phyloP scores from a whole-genome alignment of 2,329 filamentous ascomycete species.

The Mycogone perniciosa region DNA sequence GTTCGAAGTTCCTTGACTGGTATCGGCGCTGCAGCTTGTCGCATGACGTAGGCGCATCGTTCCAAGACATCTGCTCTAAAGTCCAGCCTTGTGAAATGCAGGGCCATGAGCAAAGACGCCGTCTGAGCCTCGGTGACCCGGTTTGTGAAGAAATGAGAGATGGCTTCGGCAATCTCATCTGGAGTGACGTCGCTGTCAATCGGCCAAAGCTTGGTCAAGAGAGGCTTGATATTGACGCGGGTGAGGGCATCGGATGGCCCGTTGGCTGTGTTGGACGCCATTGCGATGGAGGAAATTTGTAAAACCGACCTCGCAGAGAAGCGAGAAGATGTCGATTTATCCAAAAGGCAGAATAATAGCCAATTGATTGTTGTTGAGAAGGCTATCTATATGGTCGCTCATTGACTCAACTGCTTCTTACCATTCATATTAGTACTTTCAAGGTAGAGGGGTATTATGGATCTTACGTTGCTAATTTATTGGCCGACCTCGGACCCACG shows the following conservation, averaged over 20 bases:
- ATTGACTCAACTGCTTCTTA: slow-evolving; percentile 4
- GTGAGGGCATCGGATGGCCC: slow-evolving; percentile 23
- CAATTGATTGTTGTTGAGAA: background rate
- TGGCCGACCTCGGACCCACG: slow-evolving; percentile 13
- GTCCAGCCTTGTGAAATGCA: slow-evolving; percentile 88
- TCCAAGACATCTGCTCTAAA: slow-evolving; percentile 78
- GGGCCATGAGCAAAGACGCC: slow-evolving; percentile 77
- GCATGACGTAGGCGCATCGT: slow-evolving; percentile 78
- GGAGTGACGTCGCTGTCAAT: slow-evolving; percentile 54
- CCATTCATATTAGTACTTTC: background rate
- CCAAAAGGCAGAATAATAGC: background rate
- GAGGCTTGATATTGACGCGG: slow-evolving; percentile 57
- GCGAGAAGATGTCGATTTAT: slow-evolving; percentile 1
- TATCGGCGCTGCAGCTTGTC: slow-evolving; percentile 66
- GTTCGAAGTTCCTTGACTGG: slow-evolving; percentile 56
- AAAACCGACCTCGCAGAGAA: background rate
- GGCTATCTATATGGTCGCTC: background rate
- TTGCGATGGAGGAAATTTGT: slow-evolving; percentile 13
- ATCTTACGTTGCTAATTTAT: background rate
- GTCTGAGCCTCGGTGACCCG: slow-evolving; percentile 82
- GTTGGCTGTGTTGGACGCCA: slow-evolving; percentile 20
- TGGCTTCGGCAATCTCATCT: slow-evolving; percentile 79
- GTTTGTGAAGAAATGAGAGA: slow-evolving; percentile 88
- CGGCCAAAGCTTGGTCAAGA: slow-evolving; percentile 69
- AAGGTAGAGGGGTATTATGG: background rate